These are phyloP conservation scores for Linnemannia elongata DNA, from an alignment of 192 early-diverging fungal species.

Conservation along the genomic window DNA sequence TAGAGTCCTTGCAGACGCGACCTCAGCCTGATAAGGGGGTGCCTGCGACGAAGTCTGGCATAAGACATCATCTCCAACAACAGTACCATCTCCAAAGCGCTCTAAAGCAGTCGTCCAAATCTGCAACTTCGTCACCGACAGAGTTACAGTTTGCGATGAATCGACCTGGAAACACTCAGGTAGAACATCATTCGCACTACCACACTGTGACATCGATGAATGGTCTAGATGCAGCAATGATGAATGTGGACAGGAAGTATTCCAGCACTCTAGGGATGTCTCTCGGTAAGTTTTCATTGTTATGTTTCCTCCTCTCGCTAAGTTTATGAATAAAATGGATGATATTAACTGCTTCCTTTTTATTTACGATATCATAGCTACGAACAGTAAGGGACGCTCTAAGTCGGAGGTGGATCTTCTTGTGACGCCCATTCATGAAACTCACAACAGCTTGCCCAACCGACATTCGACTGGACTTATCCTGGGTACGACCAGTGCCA, in stretches of 20 bases:
- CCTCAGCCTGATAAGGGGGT: not conserved
- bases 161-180: not conserved
- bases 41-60: not conserved
- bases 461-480: not conserved
- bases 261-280: slow-evolving; percentile 18
- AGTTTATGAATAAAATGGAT: too few species aligned
- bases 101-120: not conserved
- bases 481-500: not conserved
- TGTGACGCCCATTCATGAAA: slow-evolving; percentile 16
- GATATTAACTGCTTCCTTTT: not conserved
- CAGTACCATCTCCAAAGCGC: not conserved
- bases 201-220: not conserved
- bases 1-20: not conserved
- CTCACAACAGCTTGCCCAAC: not conserved
- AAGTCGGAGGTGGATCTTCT: slow-evolving; percentile 41
- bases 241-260: not conserved
- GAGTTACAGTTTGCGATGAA: slow-evolving; percentile 21
- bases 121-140: slow-evolving; percentile 13
- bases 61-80: not conserved
- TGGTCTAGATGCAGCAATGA: not conserved
- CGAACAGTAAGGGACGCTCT: slow-evolving; percentile 20
- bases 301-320: too few species aligned
- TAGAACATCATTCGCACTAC: not conserved
- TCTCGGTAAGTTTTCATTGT: slow-evolving; percentile 15
- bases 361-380: too few species aligned